Evolutionary conservation across 208 protist species (phyloP), one percentile per base, ranked within the genome.

Genomic region (Leishmania gerbilli): DNA sequence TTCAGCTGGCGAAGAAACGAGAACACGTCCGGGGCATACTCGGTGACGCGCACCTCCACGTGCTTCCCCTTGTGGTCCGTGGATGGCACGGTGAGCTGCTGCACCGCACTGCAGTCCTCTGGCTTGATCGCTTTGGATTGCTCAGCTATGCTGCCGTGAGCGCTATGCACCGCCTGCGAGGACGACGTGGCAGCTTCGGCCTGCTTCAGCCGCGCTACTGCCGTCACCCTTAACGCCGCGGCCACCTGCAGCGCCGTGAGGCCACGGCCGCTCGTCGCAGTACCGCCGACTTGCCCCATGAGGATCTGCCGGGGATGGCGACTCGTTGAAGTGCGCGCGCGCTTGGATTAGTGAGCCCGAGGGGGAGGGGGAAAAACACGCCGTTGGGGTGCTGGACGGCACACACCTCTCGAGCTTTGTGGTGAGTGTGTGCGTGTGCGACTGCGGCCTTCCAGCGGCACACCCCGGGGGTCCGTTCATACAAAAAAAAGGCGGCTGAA

Each of bases 21-120:
- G 84, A 97, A 97, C 5, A 95, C 90, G 17, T 90, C 67, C 13
- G 92, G 91, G n/a, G 91, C 90, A 81, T 95, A 96, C 82, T 96
- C 89, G 24, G 87, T 90, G 68, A 96, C 88, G 19, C 68, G 77
- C n/a, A 97, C 86, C 5, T 69, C 51, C 5, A 77, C 75, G 19
- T 27, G 64, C 45, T 21, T 64, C 0, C 80, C 79, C 21, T 74
- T 74, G 37, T 13, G n/a, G 21, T 75, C 79, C 4, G 64, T 74
- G 4, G 79, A 79, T 3, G 81, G 34, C 49, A 92, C 76, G 5
- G 78, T 74, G 42, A 88, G 49, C 62, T 80, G 81, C 2, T 82
- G 80, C 53, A 79, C 75, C 42, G 86, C 71, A 15, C 42, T 75
- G 82, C 86, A 94, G 56, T 83, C 79, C 74, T 77, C 74, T 11